Evolutionary conservation across 768 basidiomycete genomes (phyloP).

Genomic region (Boletellus ananas): DNA sequence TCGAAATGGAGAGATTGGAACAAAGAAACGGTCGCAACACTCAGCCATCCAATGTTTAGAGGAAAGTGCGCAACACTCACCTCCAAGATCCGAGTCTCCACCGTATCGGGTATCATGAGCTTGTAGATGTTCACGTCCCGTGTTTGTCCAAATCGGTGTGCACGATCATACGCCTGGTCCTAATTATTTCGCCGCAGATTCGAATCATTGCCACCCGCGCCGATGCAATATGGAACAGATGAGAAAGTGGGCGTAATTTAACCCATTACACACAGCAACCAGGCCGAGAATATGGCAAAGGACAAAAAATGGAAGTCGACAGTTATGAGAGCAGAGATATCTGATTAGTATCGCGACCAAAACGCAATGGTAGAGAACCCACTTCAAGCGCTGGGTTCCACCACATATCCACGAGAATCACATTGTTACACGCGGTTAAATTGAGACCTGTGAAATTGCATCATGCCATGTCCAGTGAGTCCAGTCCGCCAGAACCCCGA

Average conservation of each 20-base stretch:
- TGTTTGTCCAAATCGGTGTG: slow-evolving; percentile 86
- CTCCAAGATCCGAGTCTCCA: slow-evolving; percentile 81
- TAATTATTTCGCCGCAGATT: slow-evolving; percentile 23
- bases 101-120: slow-evolving; percentile 80
- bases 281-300: background rate
- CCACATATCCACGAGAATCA: slow-evolving; percentile 91
- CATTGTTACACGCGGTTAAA: slow-evolving; percentile 89
- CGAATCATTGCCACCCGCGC: background rate
- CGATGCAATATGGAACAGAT: background rate
- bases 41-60: background rate
- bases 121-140: slow-evolving; percentile 86
- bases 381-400: slow-evolving; percentile 91
- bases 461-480: background rate
- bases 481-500: background rate
- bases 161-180: slow-evolving; percentile 93
- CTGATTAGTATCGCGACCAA: slow-evolving; percentile 8
- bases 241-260: background rate
- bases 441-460: slow-evolving; percentile 63
- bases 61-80: slow-evolving; percentile 33
- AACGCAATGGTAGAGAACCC: slow-evolving; percentile 18
- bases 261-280: background rate
- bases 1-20: background rate
- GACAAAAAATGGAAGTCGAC: background rate
- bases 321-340: background rate
- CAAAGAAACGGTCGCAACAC: background rate